These are phyloP conservation scores for Phaffia tasmanica DNA, from an alignment of 768 basidiomycete species.

Conservation along the genomic window DNA sequence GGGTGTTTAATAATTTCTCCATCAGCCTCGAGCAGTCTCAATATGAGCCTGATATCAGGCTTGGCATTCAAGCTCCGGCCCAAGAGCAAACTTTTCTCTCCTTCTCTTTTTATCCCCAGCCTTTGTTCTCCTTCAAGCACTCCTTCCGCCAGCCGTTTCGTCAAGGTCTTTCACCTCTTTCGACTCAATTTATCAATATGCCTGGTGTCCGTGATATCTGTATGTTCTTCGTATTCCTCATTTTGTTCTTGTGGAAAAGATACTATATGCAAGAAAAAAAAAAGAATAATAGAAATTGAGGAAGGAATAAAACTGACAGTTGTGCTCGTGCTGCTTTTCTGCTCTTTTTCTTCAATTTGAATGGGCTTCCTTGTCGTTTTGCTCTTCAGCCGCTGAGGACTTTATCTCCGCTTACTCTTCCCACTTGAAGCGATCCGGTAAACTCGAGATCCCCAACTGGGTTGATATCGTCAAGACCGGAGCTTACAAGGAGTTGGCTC, in stretches of 20 bases:
- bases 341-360: neutral
- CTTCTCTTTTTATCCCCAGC: neutral
- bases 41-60: too few relatives aligned
- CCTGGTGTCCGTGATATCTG: slow-evolving; percentile 46
- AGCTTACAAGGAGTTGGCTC: slow-evolving; percentile 92
- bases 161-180: neutral
- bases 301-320: slow-evolving; percentile 3
- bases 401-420: slow-evolving; percentile 91
- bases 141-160: neutral
- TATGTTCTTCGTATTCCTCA: slow-evolving; percentile 31
- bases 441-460: slow-evolving; percentile 98
- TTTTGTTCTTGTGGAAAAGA: neutral
- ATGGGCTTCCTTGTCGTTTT: too few relatives aligned
- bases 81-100: neutral
- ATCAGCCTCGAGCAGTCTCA: too few relatives aligned
- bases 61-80: too few relatives aligned
- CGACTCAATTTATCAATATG: slow-evolving; percentile 37
- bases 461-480: slow-evolving; percentile 98
- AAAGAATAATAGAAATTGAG: neutral
- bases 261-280: neutral
- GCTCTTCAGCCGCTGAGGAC: slow-evolving; percentile 60
- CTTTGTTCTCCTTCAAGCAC: neutral
- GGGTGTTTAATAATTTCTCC: too few relatives aligned
- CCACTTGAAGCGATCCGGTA: slow-evolving; percentile 95
- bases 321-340: slow-evolving; percentile 6